These are phyloP conservation scores for Euphrasia arctica DNA, from an alignment of 305 asterid species.

Conservation along the genomic window DNA sequence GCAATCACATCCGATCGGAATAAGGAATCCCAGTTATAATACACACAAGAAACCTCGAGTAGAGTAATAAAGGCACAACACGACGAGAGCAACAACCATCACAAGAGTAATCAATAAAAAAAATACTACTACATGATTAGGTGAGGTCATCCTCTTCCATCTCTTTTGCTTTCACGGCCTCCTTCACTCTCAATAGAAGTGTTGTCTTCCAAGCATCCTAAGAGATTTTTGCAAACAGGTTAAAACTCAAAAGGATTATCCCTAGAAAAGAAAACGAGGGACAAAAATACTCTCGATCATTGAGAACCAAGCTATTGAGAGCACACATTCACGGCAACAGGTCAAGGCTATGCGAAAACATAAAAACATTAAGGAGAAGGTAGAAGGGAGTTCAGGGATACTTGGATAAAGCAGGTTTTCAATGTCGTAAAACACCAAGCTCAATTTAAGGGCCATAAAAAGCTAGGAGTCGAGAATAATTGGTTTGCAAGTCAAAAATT, in stretches of 20 bases:
- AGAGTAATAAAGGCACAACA: constrained; percentile 16
- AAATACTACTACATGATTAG: constrained; percentile 20
- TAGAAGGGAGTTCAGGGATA: background rate
- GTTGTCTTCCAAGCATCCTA: constrained; percentile 96
- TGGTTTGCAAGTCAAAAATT: background rate
- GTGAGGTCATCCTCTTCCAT: constrained; percentile 90
- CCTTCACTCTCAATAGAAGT: constrained; percentile 89
- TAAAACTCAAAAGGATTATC: too few species aligned
- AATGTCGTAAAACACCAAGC: background rate
- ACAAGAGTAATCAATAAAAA: constrained; percentile 13
- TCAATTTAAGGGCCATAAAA: constrained; percentile 1
- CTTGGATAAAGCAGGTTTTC: background rate
- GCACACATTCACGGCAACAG: background rate
- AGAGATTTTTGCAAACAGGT: background rate
- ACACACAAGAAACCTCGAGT: constrained; percentile 24
- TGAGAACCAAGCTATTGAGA: too few species aligned
- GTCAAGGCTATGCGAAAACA: background rate
- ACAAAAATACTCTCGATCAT: too few species aligned
- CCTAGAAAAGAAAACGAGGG: too few species aligned
- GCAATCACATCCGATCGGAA: constrained; percentile 24
- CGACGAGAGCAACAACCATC: constrained; percentile 19
- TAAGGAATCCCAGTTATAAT: constrained; percentile 16
- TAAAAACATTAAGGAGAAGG: background rate
- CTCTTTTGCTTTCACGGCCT: constrained; percentile 87
- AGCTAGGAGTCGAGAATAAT: background rate